phyloP scores from a whole-genome alignment of 2,329 filamentous ascomycete genomes.

The Monosporascus ibericus region DNA sequence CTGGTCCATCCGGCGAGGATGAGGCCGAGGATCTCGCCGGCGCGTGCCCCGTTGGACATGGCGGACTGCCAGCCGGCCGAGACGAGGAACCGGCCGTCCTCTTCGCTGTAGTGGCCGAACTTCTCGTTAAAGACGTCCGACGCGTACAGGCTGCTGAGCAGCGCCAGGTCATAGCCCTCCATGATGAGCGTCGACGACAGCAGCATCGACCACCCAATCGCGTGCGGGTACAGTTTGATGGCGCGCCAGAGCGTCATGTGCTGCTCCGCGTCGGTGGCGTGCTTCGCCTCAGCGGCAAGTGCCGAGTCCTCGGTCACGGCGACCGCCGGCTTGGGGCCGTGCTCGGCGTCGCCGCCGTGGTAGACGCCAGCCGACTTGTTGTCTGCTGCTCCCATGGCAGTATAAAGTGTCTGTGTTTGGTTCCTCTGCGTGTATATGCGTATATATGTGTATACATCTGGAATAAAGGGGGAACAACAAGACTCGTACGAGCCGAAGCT shows the following conservation, averaged over 20 bases:
- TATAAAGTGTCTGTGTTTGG: too few relatives aligned
- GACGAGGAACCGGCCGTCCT: slow-evolving; percentile 37
- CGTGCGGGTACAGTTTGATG: slow-evolving; percentile 38
- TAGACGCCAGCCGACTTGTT: not conserved
- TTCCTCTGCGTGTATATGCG: too few relatives aligned
- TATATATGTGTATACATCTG: too few relatives aligned
- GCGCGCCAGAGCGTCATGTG: slow-evolving; percentile 34
- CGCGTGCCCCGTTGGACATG: slow-evolving; percentile 45
- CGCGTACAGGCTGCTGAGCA: slow-evolving; percentile 43
- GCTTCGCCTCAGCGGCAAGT: slow-evolving; percentile 31
- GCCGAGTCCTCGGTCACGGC: slow-evolving; percentile 6
- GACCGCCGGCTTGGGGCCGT: slow-evolving; percentile 1
- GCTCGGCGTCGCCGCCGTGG: slow-evolving; percentile 18
- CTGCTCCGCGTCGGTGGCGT: slow-evolving; percentile 35
- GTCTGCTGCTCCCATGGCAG: too few relatives aligned
- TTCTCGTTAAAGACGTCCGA: slow-evolving; percentile 38
- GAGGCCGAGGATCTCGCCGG: slow-evolving; percentile 50
- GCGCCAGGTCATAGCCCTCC: slow-evolving; percentile 46
- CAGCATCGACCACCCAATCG: slow-evolving; percentile 41
- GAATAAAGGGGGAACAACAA: too few relatives aligned
- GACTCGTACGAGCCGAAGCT: too few relatives aligned
- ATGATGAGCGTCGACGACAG: slow-evolving; percentile 42
- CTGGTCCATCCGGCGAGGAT: slow-evolving; percentile 46
- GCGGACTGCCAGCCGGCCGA: slow-evolving; percentile 52
- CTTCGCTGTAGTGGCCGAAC: slow-evolving; percentile 34